A percentile compares a stretch with the other conserved stretches of the same genome.
Evolutionary conservation across 2,329 filamentous ascomycete species (phyloP).

Genomic region (Cercospora zeae-maydis): DNA sequence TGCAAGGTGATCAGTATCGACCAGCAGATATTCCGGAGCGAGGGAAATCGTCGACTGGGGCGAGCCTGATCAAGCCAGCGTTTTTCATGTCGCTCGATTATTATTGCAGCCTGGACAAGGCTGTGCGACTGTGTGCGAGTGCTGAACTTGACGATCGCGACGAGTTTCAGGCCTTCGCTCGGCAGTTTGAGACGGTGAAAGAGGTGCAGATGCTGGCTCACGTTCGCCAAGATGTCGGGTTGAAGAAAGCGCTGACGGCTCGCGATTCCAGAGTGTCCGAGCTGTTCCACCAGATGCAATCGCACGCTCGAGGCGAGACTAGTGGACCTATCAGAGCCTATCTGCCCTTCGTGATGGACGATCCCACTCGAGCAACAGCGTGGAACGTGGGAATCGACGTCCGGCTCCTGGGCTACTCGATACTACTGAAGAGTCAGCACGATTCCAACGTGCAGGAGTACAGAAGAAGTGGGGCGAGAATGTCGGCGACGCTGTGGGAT

Average conservation of each 20-base stretch:
- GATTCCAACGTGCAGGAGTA: constrained; percentile 38
- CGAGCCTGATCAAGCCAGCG: constrained; percentile 40
- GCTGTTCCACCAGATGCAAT: constrained; percentile 45
- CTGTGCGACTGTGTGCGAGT: constrained; percentile 13
- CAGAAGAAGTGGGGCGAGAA: constrained; percentile 35
- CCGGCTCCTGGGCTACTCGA: constrained; percentile 40
- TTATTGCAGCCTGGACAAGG: constrained; percentile 30
- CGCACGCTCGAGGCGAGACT: constrained; percentile 15
- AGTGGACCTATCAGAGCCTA: constrained; percentile 51
- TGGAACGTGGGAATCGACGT: constrained; percentile 41
- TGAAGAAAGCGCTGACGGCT: constrained; percentile 7
- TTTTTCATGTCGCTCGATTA: constrained; percentile 39
- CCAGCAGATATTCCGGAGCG: constrained; percentile 45
- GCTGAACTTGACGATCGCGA: background rate
- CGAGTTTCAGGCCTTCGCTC: constrained; percentile 17
- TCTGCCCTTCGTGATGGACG: constrained; percentile 59
- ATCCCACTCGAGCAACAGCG: constrained; percentile 42
- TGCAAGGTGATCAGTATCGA: constrained; percentile 39
- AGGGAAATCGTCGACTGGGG: constrained; percentile 27
- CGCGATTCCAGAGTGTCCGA: constrained; percentile 37
- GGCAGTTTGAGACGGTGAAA: constrained; percentile 10
- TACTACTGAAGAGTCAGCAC: constrained; percentile 29
- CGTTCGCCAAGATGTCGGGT: background rate
- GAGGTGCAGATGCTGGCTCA: constrained; percentile 9
- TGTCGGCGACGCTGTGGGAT: constrained; percentile 21